Conservation (phyloP, 1,284 basidiomycete genomes). For the Schizophyllum commune region DNA sequence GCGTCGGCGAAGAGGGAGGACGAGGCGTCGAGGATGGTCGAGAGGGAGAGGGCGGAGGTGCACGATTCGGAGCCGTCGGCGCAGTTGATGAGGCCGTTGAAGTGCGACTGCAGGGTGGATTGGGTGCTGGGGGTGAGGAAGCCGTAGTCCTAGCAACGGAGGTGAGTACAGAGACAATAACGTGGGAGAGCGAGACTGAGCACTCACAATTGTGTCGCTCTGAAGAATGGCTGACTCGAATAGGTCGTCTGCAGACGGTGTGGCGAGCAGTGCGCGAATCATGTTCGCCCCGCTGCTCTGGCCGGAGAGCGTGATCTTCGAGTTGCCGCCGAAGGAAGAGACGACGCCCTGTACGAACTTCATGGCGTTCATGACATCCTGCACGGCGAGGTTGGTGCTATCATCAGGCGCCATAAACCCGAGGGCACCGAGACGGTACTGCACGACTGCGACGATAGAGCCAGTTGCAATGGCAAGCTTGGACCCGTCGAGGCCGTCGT, state of each 20-base stretch:
- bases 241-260: conserved; percentile 54
- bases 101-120: conserved; percentile 41
- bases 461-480: conserved; percentile 63
- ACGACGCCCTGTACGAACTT: conserved; percentile 56
- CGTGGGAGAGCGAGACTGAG: neutral
- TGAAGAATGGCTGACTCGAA: conserved; percentile 75
- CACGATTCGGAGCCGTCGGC: conserved; percentile 38
- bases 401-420: conserved; percentile 67
- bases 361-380: conserved; percentile 65
- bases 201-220: conserved; percentile 75
- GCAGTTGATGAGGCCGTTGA: conserved; percentile 46
- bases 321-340: conserved; percentile 62
- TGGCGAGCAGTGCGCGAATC: conserved; percentile 67
- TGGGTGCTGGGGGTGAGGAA: conserved; percentile 55
- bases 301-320: conserved; percentile 75
- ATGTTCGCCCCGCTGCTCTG: conserved; percentile 83
- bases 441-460: conserved; percentile 78
- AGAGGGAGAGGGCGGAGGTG: conserved; percentile 39
- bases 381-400: conserved; percentile 63
- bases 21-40: conserved; percentile 44
- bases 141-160: conserved; percentile 52
- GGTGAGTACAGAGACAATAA: neutral
- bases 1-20: conserved; percentile 33
- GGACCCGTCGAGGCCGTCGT: conserved; percentile 73
- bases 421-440: conserved; percentile 81